A percentile compares a stretch with the other conserved stretches of the same genome.
Evolutionary conservation across 257 asterid genomes (phyloP).

Genomic region (Solanum etuberosum): DNA sequence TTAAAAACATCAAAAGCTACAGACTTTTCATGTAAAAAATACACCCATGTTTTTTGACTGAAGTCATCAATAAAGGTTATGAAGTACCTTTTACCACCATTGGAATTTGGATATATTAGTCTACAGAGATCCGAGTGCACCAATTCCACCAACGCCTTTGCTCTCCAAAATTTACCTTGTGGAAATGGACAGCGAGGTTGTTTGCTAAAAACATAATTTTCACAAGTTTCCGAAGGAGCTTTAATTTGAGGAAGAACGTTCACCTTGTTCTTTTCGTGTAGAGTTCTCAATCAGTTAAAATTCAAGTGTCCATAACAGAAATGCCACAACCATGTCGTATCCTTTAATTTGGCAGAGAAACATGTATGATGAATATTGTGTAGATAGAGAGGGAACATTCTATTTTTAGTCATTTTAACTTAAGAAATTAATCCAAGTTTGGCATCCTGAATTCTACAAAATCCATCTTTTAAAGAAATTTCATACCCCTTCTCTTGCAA

Average conservation of each 20-base stretch:
- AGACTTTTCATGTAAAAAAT: no score
- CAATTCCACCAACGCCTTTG: background rate
- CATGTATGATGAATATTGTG: background rate
- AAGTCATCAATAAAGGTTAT: no score
- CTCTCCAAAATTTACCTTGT: background rate
- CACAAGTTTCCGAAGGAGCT: background rate
- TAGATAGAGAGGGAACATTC: background rate
- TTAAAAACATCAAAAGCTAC: no score
- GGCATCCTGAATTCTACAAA: background rate
- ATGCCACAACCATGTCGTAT: slow-evolving; percentile 3
- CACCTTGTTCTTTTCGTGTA: background rate
- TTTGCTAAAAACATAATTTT: background rate
- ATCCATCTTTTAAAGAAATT: background rate
- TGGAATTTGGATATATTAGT: background rate
- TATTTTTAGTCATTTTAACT: background rate
- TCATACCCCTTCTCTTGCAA: background rate
- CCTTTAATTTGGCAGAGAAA: no score
- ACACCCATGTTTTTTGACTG: no score
- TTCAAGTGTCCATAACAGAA: background rate
- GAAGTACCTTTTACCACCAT: no score
- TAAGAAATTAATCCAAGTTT: background rate
- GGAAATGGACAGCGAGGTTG: background rate
- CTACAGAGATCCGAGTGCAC: background rate
- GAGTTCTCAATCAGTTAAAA: background rate
- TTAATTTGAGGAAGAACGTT: background rate